Conservation (phyloP, 192 early-diverging fungal species). For the Coemansia sp. region DNA sequence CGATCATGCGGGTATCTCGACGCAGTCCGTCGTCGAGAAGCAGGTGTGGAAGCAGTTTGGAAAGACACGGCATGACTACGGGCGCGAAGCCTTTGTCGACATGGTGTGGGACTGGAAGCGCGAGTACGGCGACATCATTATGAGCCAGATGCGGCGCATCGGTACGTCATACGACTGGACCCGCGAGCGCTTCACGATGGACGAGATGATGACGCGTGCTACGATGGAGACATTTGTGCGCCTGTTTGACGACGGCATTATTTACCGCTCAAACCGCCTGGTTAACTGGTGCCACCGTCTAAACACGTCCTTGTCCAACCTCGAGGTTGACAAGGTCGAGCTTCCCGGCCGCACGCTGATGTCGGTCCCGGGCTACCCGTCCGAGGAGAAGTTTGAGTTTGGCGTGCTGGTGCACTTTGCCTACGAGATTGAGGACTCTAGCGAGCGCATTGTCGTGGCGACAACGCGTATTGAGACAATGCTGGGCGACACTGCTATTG, state of each 20-base stretch:
- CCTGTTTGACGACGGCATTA: constrained; percentile 90
- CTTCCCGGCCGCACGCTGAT: constrained; percentile 81
- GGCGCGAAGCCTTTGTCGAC: constrained; percentile 84
- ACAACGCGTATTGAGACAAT: constrained; percentile 99
- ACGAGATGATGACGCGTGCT: constrained; percentile 76
- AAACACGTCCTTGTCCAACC: constrained; percentile 94
- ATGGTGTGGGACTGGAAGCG: constrained; percentile 97
- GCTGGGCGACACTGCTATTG: constrained; percentile 97
- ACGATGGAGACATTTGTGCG: constrained; percentile 93
- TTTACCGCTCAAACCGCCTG: constrained; percentile 94
- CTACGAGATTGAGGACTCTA: constrained; percentile 83
- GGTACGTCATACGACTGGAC: constrained; percentile 94
- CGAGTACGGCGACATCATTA: constrained; percentile 77
- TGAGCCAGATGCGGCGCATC: constrained; percentile 83
- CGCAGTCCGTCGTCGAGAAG: constrained; percentile 97
- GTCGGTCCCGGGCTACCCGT: constrained; percentile 88
- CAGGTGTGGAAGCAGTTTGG: constrained; percentile 81
- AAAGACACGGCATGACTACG: constrained; percentile 87
- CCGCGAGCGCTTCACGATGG: constrained; percentile 90
- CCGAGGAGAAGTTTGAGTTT: constrained; percentile 96
- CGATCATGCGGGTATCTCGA: constrained; percentile 98
- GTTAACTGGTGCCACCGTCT: constrained; percentile 98
- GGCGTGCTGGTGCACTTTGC: constrained; percentile 95
- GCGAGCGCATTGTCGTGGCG: constrained; percentile 90
- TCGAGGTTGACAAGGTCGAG: constrained; percentile 95